A percentile compares a stretch with the other conserved stretches of the same genome.
These are phyloP conservation scores for Coniochaeta sp. DNA, from an alignment of 2,329 filamentous ascomycete genomes.

Conservation along the genomic window DNA sequence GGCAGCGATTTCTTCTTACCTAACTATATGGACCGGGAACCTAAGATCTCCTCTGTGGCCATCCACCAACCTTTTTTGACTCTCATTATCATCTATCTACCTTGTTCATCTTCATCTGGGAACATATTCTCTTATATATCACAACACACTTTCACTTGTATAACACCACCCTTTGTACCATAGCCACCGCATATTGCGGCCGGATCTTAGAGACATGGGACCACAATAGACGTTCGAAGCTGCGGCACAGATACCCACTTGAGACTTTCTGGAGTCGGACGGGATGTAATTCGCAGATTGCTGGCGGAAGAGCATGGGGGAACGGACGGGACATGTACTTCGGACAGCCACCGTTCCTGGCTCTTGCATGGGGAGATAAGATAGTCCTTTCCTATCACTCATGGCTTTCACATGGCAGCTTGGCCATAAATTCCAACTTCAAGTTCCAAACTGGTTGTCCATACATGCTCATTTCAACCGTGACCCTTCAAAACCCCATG, in stretches of 20 bases:
- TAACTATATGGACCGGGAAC: not conserved
- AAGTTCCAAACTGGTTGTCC: not conserved
- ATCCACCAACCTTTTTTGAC: not conserved
- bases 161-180: not conserved
- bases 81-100: too few species aligned
- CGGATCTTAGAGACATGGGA: not conserved
- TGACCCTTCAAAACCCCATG: not conserved
- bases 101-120: too few species aligned
- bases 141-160: not conserved
- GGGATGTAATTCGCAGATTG: not conserved
- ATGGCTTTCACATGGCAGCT: too few species aligned
- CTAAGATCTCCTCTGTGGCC: not conserved
- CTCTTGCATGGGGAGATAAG: too few species aligned
- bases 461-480: not conserved
- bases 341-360: too few species aligned
- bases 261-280: not conserved
- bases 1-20: not conserved
- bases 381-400: too few species aligned
- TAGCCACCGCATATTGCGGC: not conserved
- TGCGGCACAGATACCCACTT: not conserved
- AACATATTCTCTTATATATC: too few species aligned
- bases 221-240: not conserved
- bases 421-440: too few species aligned
- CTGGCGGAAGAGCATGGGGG: not conserved
- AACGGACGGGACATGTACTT: too few species aligned